phyloP scores from a whole-genome alignment of 352 stramenopile species.

The Plasmopara viticola region DNA sequence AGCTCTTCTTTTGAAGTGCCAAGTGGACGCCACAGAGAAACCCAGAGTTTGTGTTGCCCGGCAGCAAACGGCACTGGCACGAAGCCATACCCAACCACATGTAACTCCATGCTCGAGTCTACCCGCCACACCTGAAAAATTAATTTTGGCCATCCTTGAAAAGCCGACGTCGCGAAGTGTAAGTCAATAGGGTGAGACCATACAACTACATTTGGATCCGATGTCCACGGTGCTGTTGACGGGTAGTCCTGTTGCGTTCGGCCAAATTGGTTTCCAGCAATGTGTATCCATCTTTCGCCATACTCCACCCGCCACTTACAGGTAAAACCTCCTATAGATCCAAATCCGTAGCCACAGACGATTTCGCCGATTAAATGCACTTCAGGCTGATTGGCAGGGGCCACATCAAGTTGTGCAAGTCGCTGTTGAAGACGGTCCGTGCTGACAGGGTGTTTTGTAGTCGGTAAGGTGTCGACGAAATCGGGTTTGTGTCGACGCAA shows the following conservation, averaged over 20 bases:
- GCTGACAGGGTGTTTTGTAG: constrained; percentile 15
- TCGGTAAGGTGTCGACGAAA: constrained; percentile 14
- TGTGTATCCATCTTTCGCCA: constrained; percentile 45
- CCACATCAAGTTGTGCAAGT: constrained; percentile 22
- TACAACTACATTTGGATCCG: constrained; percentile 28
- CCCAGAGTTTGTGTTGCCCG: constrained; percentile 40
- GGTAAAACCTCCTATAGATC: constrained; percentile 28
- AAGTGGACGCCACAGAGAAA: constrained; percentile 56
- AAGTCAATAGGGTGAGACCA: constrained; percentile 68
- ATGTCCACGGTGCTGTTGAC: constrained; percentile 12
- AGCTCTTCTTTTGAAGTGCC: constrained; percentile 45
- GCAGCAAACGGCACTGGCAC: constrained; percentile 44
- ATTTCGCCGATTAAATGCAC: constrained; percentile 72
- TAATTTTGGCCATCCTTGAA: constrained; percentile 60
- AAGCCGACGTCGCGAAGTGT: constrained; percentile 48
- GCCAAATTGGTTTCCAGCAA: constrained; percentile 49
- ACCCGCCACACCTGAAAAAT: constrained; percentile 59
- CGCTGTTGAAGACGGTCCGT: constrained; percentile 12
- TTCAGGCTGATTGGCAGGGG: constrained; percentile 47
- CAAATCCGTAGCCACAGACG: constrained; percentile 44
- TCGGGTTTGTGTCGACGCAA: constrained; percentile 22
- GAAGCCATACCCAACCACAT: constrained; percentile 55
- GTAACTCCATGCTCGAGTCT: constrained; percentile 41
- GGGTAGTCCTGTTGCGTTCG: constrained; percentile 64
- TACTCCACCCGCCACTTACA: constrained; percentile 73